Evolutionary conservation across 306 rosid species (phyloP).

Genomic region (Rosa chinensis): DNA sequence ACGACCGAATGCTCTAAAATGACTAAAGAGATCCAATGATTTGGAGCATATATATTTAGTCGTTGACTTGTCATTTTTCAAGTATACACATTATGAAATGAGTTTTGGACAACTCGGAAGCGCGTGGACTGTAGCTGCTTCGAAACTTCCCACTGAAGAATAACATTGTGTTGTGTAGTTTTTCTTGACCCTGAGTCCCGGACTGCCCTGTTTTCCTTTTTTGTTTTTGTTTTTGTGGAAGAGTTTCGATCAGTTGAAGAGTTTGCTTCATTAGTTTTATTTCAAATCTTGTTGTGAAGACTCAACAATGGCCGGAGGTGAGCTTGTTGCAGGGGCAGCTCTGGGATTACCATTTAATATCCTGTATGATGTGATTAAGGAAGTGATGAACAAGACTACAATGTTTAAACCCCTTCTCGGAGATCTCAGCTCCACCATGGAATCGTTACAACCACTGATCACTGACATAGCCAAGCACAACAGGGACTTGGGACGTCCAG

Average conservation of each 20-base stretch:
- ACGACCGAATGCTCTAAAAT: too few relatives aligned
- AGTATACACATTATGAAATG: not conserved
- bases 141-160: not conserved
- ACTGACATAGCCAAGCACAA: not conserved
- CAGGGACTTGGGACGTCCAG: not conserved
- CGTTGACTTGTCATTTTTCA: not conserved
- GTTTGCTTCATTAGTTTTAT: not conserved
- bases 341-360: not conserved
- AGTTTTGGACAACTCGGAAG: not conserved
- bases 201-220: not conserved
- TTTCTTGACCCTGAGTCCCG: not conserved
- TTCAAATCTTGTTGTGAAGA: not conserved
- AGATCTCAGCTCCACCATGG: not conserved
- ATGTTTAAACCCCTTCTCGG: slow-evolving; percentile 1
- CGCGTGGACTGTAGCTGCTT: not conserved
- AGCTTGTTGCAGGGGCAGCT: not conserved
- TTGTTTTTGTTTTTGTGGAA: not conserved
- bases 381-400: not conserved
- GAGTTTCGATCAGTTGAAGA: not conserved
- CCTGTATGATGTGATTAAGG: not conserved
- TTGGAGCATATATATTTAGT: too few relatives aligned
- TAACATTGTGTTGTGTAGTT: not conserved
- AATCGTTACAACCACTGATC: not conserved
- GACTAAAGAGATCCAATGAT: too few relatives aligned
- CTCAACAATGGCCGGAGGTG: not conserved